Conservation (phyloP, 2,329 filamentous ascomycete species). For the Sarocladium strictum region DNA sequence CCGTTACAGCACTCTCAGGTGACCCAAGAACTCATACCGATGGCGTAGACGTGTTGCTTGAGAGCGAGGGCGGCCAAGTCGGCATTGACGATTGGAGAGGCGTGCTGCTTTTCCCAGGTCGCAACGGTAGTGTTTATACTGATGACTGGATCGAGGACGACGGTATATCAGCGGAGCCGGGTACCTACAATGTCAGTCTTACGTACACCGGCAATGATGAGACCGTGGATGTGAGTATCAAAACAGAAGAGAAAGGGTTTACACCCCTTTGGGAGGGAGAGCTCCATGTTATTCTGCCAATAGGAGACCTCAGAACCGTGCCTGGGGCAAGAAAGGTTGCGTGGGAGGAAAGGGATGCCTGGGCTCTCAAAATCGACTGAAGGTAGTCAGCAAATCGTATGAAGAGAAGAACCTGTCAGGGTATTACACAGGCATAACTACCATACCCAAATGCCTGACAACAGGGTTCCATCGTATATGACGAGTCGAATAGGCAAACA, state of each 20-base stretch:
- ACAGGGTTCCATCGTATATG: background rate
- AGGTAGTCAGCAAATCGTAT: background rate
- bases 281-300: background rate
- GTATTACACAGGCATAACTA: too few relatives aligned
- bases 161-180: background rate
- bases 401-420: too few relatives aligned
- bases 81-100: conserved; percentile 6
- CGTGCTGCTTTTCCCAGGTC: conserved; percentile 1
- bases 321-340: background rate
- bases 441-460: too few relatives aligned
- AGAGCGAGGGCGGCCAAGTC: conserved; percentile 1
- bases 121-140: background rate
- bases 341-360: background rate
- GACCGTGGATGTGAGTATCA: background rate
- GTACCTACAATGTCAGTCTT: background rate
- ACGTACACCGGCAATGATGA: background rate
- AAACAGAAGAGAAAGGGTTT: background rate
- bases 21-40: background rate
- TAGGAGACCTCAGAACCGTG: conserved; percentile 1
- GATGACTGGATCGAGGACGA: conserved; percentile 5
- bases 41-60: background rate
- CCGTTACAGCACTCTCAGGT: conserved; percentile 1
- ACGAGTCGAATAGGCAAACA: background rate
- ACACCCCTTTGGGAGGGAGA: background rate
- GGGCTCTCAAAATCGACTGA: background rate